These are phyloP conservation scores for Phytophthora vignae DNA, from an alignment of 352 stramenopile genomes.

Conservation along the genomic window DNA sequence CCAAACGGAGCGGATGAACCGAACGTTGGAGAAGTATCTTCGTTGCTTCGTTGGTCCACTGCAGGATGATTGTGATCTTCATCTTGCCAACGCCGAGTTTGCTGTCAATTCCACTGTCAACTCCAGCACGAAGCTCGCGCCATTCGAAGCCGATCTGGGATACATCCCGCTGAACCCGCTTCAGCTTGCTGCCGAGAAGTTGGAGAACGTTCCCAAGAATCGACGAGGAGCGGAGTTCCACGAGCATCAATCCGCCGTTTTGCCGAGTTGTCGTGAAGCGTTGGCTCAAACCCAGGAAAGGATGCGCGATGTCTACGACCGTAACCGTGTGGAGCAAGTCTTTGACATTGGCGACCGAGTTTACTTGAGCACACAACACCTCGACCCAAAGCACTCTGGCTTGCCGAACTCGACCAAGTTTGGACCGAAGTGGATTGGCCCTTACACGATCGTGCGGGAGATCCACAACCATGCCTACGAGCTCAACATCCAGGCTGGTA, in stretches of 20 bases:
- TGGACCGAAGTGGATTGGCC: constrained; percentile 22
- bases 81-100: too few species aligned
- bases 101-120: too few species aligned
- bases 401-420: constrained; percentile 25
- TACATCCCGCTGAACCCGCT: constrained; percentile 14
- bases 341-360: constrained; percentile 26
- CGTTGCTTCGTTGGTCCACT: too few species aligned
- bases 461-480: constrained; percentile 33
- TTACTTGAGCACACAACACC: constrained; percentile 22
- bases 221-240: constrained; percentile 1
- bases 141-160: constrained; percentile 23
- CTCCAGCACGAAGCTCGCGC: too few species aligned
- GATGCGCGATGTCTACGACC: constrained; percentile 24
- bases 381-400: constrained; percentile 18
- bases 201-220: background rate
- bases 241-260: constrained; percentile 12
- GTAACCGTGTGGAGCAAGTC: constrained; percentile 5
- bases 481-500: constrained; percentile 25
- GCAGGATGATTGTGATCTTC: too few species aligned
- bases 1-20: too few species aligned
- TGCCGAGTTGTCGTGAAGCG: constrained; percentile 14
- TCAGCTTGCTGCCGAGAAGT: background rate
- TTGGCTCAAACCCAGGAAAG: constrained; percentile 14
- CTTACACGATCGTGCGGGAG: constrained; percentile 13
- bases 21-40: too few species aligned